phyloP scores from a whole-genome alignment of 116 monocot species.

The Cymodocea nodosa region DNA sequence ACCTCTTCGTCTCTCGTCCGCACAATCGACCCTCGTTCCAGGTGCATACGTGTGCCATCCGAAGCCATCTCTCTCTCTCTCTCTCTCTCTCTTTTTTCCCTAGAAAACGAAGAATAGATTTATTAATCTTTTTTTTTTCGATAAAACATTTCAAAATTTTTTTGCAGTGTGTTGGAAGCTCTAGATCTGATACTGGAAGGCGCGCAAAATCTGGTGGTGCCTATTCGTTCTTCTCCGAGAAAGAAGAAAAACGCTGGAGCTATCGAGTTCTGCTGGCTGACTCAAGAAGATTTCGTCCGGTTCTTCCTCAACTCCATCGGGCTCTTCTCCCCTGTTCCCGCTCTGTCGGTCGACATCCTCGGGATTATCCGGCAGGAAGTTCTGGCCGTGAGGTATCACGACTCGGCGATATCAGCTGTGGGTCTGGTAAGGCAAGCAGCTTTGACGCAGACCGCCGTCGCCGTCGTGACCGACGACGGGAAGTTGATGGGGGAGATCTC shows the following conservation, averaged over 20 bases:
- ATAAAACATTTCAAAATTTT: background rate
- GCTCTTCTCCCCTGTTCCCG: conserved; percentile 35
- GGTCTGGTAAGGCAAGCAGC: conserved; percentile 44
- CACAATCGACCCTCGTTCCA: conserved; percentile 10
- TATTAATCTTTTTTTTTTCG: background rate
- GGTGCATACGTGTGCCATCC: conserved; percentile 1
- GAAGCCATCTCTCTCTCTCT: background rate
- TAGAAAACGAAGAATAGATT: background rate
- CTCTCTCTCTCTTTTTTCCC: background rate
- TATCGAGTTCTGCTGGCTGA: conserved; percentile 49
- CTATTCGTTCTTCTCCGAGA: background rate
- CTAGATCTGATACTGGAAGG: conserved; percentile 25
- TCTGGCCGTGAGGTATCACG: conserved; percentile 34
- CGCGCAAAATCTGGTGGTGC: conserved; percentile 21
- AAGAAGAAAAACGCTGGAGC: conserved; percentile 8
- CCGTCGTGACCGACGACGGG: conserved; percentile 42
- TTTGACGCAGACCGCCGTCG: conserved; percentile 41
- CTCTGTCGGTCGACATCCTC: conserved; percentile 38
- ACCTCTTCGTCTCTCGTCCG: conserved; percentile 8
- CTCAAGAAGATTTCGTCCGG: conserved; percentile 76
- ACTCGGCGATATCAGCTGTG: conserved; percentile 47
- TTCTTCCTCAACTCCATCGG: conserved; percentile 76
- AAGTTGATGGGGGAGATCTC: conserved; percentile 75
- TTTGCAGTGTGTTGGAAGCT: conserved; percentile 20
- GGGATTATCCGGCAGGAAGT: conserved; percentile 39